Evolutionary conservation across 2,329 filamentous ascomycete genomes (phyloP), one percentile per base, ranked within the genome.

Genomic region (Aspergillus novofumigatus): DNA sequence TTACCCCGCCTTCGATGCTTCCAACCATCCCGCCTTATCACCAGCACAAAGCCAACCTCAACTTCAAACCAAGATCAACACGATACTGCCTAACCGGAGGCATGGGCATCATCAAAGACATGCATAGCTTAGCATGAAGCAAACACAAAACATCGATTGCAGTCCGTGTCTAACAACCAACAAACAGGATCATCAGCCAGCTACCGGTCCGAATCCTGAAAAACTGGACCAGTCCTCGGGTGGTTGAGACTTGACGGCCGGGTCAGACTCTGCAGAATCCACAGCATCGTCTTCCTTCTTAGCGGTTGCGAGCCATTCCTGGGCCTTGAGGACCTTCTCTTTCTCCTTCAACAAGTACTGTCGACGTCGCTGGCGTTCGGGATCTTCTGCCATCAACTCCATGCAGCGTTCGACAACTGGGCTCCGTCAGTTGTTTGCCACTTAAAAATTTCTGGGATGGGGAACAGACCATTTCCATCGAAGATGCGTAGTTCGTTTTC

Each of bases 311-410:
- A 75, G 56, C 69, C 69, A 75, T 28, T 68, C 57, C 45, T 72
- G 70, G 0, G 74, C 74, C 47, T 69, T 68, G 1, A 59, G 58
- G 1, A 77, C 59, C 45, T 74, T 75, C 4, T 68, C 65, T 1
- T 68, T 67, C 32, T 76, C 71, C 26, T 66, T 71, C 1, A 58
- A 48, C 1, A 77, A 57, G 4, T 62, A 56, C 10, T 60, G 59
- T 0, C 74, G 68, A 6, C 72, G 69, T 9, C 61, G 60, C 44
- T 74, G 70, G 5, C 72, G 67, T 9, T 71, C 71, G 0, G 66
- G 66, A 8, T 76, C 72, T 49, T 75, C 73, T 0, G 69, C 69
- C 70, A 77, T 75, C 0, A 77, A 58, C 7, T 71, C 65, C 2
- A 69, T 60, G 49, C 73, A 76, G 1, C 71, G 65, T 2, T 72